Evolutionary conservation across 371 early-diverging fungal genomes (phyloP).

Genomic region (Nematocida ironsii): DNA sequence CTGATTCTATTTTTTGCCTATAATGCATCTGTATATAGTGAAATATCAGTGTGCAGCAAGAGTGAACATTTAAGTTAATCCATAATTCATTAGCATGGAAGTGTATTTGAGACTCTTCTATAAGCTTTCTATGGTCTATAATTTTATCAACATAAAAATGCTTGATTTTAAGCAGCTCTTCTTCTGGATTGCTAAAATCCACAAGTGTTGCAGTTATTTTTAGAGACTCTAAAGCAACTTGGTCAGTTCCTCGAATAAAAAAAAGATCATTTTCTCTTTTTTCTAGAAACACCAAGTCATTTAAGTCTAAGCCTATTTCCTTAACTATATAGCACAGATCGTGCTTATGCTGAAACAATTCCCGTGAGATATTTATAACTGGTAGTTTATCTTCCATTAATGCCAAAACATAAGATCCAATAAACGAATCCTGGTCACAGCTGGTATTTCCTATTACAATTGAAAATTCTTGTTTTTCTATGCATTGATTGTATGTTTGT

Average conservation of each 20-base stretch:
- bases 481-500: constrained; percentile 30
- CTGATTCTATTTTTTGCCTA: neutral
- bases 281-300: constrained; percentile 66
- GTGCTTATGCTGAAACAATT: constrained; percentile 61
- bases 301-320: constrained; percentile 52
- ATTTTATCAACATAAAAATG: constrained; percentile 12
- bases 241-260: neutral
- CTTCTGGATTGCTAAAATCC: constrained; percentile 19
- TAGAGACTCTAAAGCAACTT: neutral
- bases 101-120: neutral
- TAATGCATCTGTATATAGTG: constrained; percentile 18
- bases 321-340: constrained; percentile 59
- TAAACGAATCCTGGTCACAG: constrained; percentile 67
- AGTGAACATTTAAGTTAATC: constrained; percentile 2
- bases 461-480: constrained; percentile 16
- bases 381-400: constrained; percentile 60
- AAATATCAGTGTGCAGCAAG: constrained; percentile 21
- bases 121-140: constrained; percentile 1
- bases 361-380: constrained; percentile 64
- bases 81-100: neutral
- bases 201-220: constrained; percentile 1
- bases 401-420: constrained; percentile 62
- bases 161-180: neutral
- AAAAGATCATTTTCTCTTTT: constrained; percentile 9
- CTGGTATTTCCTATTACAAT: constrained; percentile 65